Evolutionary conservation across 2,329 filamentous ascomycete genomes (phyloP).

Genomic region (Cyclaneusma minus): DNA sequence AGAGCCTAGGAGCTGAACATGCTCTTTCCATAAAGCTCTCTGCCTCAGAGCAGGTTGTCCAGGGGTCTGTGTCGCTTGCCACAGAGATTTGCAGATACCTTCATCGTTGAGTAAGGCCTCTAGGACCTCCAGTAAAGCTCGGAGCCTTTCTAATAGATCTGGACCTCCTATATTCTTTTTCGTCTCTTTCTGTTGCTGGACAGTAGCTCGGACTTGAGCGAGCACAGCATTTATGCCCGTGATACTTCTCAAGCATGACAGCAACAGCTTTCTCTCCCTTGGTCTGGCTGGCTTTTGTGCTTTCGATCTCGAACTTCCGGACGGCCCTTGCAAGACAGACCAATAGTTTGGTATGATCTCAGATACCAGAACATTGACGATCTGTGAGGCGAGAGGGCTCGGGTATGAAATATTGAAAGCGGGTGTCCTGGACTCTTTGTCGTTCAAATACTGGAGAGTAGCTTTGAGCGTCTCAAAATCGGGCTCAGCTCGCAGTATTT

Average conservation of each 20-base stretch:
- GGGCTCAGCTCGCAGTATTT: constrained; percentile 45
- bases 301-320: constrained; percentile 11
- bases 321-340: constrained; percentile 39
- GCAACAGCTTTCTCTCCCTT: constrained; percentile 32
- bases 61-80: constrained; percentile 23
- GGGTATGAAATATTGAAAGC: constrained; percentile 44
- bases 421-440: constrained; percentile 12
- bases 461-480: constrained; percentile 38
- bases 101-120: constrained; percentile 25
- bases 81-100: constrained; percentile 25
- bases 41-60: constrained; percentile 23
- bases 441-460: constrained; percentile 34
- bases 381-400: constrained; percentile 53
- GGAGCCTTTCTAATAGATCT: constrained; percentile 17
- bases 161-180: constrained; percentile 14
- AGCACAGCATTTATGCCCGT: constrained; percentile 65
- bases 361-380: constrained; percentile 59
- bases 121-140: constrained; percentile 26
- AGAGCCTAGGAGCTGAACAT: constrained; percentile 39
- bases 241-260: constrained; percentile 54
- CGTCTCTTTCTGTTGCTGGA: constrained; percentile 30
- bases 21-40: constrained; percentile 46
- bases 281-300: constrained; percentile 10
- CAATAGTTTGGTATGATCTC: constrained; percentile 75
- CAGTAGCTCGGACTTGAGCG: constrained; percentile 48